A percentile compares a stretch with the other conserved stretches of the same genome.
Evolutionary conservation across 2,329 filamentous ascomycete species (phyloP).

Genomic region (Sphaceloma murrayae): DNA sequence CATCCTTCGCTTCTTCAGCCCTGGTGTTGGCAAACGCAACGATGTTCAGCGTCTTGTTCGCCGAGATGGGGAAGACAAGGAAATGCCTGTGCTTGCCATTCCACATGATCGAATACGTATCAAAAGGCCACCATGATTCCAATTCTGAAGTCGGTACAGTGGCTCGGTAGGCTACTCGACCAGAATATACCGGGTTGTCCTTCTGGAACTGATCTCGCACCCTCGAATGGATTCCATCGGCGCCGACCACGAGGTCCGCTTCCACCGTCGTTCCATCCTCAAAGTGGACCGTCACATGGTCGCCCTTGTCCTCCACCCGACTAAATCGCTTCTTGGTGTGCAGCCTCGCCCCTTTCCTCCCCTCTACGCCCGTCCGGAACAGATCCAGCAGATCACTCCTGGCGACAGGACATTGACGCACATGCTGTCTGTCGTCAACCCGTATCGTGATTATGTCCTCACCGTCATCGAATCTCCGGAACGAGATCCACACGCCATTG

Average conservation of each 20-base stretch:
- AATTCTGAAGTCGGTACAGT: constrained; percentile 20
- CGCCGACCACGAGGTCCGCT: constrained; percentile 44
- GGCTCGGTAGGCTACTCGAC: constrained; percentile 37
- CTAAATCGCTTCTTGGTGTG: constrained; percentile 25
- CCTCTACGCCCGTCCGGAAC: constrained; percentile 21
- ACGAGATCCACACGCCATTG: constrained; percentile 28
- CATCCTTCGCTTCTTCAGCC: constrained; percentile 27
- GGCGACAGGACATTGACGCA: constrained; percentile 22
- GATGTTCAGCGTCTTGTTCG: constrained; percentile 31
- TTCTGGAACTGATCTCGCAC: constrained; percentile 45
- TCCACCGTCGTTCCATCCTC: constrained; percentile 35
- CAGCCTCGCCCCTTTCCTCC: constrained; percentile 22
- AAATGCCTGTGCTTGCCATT: constrained; percentile 31
- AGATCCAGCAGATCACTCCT: constrained; percentile 26
- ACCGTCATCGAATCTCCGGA: constrained; percentile 31
- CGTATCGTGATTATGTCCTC: constrained; percentile 27
- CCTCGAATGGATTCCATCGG: constrained; percentile 51
- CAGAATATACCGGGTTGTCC: constrained; percentile 42
- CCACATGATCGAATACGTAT: constrained; percentile 25
- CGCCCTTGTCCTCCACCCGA: constrained; percentile 22
- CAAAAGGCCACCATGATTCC: constrained; percentile 21
- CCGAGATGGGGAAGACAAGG: constrained; percentile 31
- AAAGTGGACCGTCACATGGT: constrained; percentile 40
- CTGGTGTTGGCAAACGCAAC: constrained; percentile 30
- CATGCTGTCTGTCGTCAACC: constrained; percentile 22